Evolutionary conservation across 495 filamentous ascomycete species (phyloP).

Genomic region (Penicillium psychrofluorescens): DNA sequence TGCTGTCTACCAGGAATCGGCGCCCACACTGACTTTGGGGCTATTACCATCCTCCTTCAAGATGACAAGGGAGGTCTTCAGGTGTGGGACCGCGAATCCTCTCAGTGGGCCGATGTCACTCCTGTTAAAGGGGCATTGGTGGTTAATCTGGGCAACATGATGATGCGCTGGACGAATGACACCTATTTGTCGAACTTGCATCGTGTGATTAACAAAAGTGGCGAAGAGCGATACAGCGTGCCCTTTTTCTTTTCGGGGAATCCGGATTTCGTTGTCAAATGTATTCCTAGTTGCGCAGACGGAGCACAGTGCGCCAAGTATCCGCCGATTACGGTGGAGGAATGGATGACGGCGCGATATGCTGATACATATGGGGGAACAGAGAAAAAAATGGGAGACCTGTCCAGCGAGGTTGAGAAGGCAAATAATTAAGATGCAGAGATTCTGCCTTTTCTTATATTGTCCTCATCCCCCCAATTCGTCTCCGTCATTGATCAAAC

Average conservation of each 20-base stretch:
- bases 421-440: too few relatives aligned
- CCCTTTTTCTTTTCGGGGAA: slow-evolving; percentile 26
- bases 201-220: slow-evolving; percentile 21
- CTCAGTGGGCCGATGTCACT: slow-evolving; percentile 20
- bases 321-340: slow-evolving; percentile 15
- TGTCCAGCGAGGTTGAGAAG: too few relatives aligned
- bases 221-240: slow-evolving; percentile 17
- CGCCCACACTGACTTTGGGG: slow-evolving; percentile 47
- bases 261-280: slow-evolving; percentile 13
- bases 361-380: slow-evolving; percentile 15
- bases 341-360: slow-evolving; percentile 18
- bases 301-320: slow-evolving; percentile 9
- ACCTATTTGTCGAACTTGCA: slow-evolving; percentile 23
- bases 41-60: slow-evolving; percentile 37
- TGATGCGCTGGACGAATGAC: slow-evolving; percentile 23
- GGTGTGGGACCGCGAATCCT: slow-evolving; percentile 29
- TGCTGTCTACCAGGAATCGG: slow-evolving; percentile 22
- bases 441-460: too few relatives aligned
- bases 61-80: slow-evolving; percentile 34
- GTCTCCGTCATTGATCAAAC: too few relatives aligned
- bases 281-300: slow-evolving; percentile 14
- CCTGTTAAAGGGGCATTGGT: slow-evolving; percentile 34
- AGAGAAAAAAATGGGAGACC: too few relatives aligned
- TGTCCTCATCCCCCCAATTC: too few relatives aligned
- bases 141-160: slow-evolving; percentile 43